Evolutionary conservation across 1,139 yeast species (phyloP).

Genomic region (Geotrichum siamense): DNA sequence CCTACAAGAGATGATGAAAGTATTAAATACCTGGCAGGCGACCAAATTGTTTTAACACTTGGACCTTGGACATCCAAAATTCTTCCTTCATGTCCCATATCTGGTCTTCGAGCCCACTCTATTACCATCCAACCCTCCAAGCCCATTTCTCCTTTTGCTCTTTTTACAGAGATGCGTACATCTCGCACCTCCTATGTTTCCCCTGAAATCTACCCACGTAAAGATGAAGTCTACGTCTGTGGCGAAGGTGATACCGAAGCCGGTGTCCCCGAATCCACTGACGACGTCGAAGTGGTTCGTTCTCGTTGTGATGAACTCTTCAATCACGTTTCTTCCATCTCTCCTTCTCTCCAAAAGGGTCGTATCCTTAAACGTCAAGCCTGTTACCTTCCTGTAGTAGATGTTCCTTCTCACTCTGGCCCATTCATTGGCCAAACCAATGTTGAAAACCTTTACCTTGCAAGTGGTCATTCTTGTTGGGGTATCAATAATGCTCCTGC

Average conservation of each 20-base stretch:
- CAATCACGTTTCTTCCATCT: slow-evolving; percentile 70
- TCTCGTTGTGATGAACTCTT: slow-evolving; percentile 85
- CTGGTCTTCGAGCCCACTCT: slow-evolving; percentile 90
- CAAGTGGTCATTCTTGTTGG: slow-evolving; percentile 97
- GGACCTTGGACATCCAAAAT: slow-evolving; percentile 97
- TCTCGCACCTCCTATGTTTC: slow-evolving; percentile 58
- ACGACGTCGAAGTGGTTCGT: slow-evolving; percentile 82
- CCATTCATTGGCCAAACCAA: slow-evolving; percentile 93
- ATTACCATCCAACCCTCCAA: slow-evolving; percentile 77
- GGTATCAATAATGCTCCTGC: slow-evolving; percentile 98
- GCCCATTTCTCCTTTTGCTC: slow-evolving; percentile 80
- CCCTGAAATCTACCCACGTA: slow-evolving; percentile 92
- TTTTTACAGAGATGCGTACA: slow-evolving; percentile 81
- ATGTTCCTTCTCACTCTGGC: slow-evolving; percentile 86
- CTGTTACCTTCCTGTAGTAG: slow-evolving; percentile 89
- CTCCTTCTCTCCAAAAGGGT: slow-evolving; percentile 67
- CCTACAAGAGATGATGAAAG: background rate
- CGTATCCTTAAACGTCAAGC: slow-evolving; percentile 82
- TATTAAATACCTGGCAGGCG: slow-evolving; percentile 43
- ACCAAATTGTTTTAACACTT: slow-evolving; percentile 69
- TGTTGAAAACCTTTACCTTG: slow-evolving; percentile 66
- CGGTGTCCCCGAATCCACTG: slow-evolving; percentile 89
- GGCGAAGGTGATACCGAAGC: slow-evolving; percentile 94
- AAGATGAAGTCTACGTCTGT: slow-evolving; percentile 93
- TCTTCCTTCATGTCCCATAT: slow-evolving; percentile 84